Evolutionary conservation across 192 early-diverging fungal species (phyloP), one percentile per base, ranked within the genome.

Genomic region (Paraglomus occultum): DNA sequence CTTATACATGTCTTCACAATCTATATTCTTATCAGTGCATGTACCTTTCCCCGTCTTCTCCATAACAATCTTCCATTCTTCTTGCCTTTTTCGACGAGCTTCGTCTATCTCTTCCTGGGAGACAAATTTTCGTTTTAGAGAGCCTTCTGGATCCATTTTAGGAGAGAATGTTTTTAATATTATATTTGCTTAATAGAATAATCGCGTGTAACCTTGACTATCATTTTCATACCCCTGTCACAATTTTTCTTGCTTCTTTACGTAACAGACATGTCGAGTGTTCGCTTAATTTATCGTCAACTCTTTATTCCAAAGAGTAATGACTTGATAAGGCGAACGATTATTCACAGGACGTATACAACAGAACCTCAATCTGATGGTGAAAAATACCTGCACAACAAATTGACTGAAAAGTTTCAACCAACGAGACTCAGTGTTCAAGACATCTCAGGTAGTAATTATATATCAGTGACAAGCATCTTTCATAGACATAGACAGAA

Each of bases 371-470:
- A 3, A 40, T 81, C 76, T 38, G 78, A 76, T 14, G 92, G 92
- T 43, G 94, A 95, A 79, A 78, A 83, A 54, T 79, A 82, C 50
- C 83, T 96, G 65, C 87, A 87, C 82, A 74, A 89, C 53, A 94
- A 93, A 77, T 85, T 96, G 20, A 74, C 75, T 42, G 71, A 81
- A 46, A 83, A 83, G 75, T 84, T 96, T 17, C 59, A 78, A 20
- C 90, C 95, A 52, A 82, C 80, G 51, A 85, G 78, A 64, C 84
- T 96, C 10, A 53, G 80, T 4, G 95, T 96, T 8, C 77, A 82
- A 46, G 95, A 97, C 75, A 84, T 94, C 23, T 94, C 93, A 51
- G 92, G 93, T 91, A 74, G 39, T 58, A 12, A 52, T 42, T 12
- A 6, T 8, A 51, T 23, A 22, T 51, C 4, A 51, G n/a, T 4